Evolutionary conservation across 73 alveolate genomes (phyloP).

Genomic region (Stentor roeselii): DNA sequence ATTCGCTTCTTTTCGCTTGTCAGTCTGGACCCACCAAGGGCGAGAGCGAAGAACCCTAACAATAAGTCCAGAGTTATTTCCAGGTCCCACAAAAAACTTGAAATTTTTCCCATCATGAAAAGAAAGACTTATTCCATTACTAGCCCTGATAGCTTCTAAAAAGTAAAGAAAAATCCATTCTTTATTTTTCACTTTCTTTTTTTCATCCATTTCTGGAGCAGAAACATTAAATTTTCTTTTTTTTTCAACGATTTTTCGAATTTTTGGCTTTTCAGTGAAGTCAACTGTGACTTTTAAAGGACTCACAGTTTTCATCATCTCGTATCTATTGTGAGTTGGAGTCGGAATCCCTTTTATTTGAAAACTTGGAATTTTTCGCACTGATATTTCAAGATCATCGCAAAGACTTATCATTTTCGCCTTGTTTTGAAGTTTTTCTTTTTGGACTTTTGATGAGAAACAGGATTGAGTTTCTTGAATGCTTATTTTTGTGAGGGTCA

Average conservation of each 20-base stretch:
- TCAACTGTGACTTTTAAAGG: background rate
- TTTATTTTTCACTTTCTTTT: background rate
- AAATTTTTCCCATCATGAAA: background rate
- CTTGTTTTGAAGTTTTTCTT: background rate
- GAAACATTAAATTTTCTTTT: too few relatives aligned
- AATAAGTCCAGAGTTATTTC: background rate
- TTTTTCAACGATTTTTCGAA: background rate
- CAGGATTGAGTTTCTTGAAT: background rate
- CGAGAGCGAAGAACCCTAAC: background rate
- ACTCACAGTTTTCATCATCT: background rate
- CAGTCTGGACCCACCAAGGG: constrained; percentile 10
- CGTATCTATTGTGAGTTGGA: background rate
- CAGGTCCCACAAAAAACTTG: constrained; percentile 12
- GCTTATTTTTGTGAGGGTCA: background rate
- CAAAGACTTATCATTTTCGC: background rate
- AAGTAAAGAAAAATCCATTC: background rate
- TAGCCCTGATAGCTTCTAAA: background rate
- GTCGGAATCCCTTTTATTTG: background rate
- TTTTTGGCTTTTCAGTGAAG: background rate
- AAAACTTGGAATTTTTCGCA: background rate
- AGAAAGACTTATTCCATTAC: constrained; percentile 11
- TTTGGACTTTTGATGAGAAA: background rate
- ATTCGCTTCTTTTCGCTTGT: constrained; percentile 12
- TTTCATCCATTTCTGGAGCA: background rate
- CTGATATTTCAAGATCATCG: background rate